Percentiles rank a stretch among this genome's conserved stretches.
phyloP scores from a whole-genome alignment of 495 filamentous ascomycete genomes.

The Physcia stellaris region DNA sequence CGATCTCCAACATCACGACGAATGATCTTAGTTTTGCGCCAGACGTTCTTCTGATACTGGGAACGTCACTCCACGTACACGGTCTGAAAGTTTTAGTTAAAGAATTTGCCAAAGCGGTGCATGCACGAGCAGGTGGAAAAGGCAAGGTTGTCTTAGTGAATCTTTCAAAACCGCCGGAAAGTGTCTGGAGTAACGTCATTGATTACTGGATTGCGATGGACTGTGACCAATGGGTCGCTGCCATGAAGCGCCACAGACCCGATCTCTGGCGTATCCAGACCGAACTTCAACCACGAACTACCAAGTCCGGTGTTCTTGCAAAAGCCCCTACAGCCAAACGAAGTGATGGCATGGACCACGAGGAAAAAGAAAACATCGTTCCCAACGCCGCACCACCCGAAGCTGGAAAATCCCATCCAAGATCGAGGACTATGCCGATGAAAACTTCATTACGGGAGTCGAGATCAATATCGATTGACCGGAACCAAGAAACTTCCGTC shows the following conservation, averaged over 20 bases:
- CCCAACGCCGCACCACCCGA: too few species aligned
- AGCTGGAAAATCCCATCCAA: too few species aligned
- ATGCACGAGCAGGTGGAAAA: constrained; percentile 29
- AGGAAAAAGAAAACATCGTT: too few species aligned
- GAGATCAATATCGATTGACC: too few species aligned
- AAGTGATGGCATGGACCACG: too few species aligned
- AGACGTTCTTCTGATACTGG: constrained; percentile 51
- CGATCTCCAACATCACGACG: constrained; percentile 46
- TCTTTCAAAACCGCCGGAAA: constrained; percentile 51
- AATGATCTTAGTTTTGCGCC: constrained; percentile 38
- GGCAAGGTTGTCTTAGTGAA: constrained; percentile 57
- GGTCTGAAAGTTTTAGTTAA: constrained; percentile 52
- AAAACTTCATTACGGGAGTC: too few species aligned
- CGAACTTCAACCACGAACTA: too few species aligned
- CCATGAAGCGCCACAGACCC: constrained; percentile 28
- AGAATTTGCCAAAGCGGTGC: constrained; percentile 57
- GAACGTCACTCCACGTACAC: constrained; percentile 55
- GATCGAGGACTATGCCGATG: too few species aligned
- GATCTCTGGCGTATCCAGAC: constrained; percentile 15
- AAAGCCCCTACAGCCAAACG: too few species aligned
- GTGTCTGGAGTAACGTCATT: constrained; percentile 51
- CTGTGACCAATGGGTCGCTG: constrained; percentile 54
- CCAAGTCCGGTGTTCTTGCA: too few species aligned
- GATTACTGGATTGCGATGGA: constrained; percentile 61
- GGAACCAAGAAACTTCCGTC: too few species aligned